Conservation (phyloP, 805 yeast genomes). For the Pichia cephalocereana region DNA sequence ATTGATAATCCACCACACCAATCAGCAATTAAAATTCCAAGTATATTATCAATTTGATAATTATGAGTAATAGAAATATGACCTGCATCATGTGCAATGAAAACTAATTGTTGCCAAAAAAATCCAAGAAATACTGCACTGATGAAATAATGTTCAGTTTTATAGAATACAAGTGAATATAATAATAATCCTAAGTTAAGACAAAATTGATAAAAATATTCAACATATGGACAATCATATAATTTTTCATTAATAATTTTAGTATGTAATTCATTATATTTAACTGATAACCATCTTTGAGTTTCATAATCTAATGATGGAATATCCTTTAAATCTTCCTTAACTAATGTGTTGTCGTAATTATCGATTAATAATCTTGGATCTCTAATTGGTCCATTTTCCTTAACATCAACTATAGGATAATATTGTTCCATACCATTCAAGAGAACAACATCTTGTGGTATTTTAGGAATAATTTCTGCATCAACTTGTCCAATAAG, state of each 20-base stretch:
- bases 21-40: constrained; percentile 67
- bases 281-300: constrained; percentile 45
- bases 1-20: constrained; percentile 81
- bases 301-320: constrained; percentile 65
- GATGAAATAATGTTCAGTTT: constrained; percentile 32
- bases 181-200: constrained; percentile 50
- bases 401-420: constrained; percentile 21
- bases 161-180: constrained; percentile 41
- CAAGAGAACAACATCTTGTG: constrained; percentile 37
- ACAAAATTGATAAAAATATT: constrained; percentile 58
- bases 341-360: constrained; percentile 49
- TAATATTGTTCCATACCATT: constrained; percentile 28
- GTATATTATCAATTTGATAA: constrained; percentile 63
- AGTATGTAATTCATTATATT: constrained; percentile 54
- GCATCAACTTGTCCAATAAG: constrained; percentile 36
- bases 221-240: constrained; percentile 67
- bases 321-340: constrained; percentile 42
- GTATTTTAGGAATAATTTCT: constrained; percentile 40
- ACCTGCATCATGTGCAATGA: constrained; percentile 87
- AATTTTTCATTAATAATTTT: constrained; percentile 46
- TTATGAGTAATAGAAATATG: constrained; percentile 77
- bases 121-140: constrained; percentile 64
- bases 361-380: constrained; percentile 45
- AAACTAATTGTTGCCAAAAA: constrained; percentile 86
- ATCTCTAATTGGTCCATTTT: constrained; percentile 34